phyloP scores from a whole-genome alignment of 805 yeast genomes.

The Vanderwaltozyma yarrowii region DNA sequence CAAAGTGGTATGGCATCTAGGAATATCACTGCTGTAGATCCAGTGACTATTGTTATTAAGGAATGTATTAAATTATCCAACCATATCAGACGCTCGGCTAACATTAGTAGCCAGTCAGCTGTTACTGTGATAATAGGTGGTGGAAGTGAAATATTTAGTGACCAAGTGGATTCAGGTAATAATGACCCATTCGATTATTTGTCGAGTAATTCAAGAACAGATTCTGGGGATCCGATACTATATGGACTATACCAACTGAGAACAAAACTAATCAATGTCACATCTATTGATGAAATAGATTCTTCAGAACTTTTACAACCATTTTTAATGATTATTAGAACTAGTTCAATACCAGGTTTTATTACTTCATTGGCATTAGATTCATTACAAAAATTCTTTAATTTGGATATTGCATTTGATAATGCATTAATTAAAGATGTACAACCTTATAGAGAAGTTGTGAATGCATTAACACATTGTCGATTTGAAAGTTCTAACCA shows the following conservation, averaged over 20 bases:
- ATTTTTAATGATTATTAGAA: constrained; percentile 69
- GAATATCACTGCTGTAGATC: constrained; percentile 42
- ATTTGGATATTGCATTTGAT: constrained; percentile 51
- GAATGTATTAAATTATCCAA: constrained; percentile 82
- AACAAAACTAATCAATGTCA: constrained; percentile 50
- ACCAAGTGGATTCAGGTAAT: constrained; percentile 29
- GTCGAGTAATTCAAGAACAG: constrained; percentile 24
- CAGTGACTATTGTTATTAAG: constrained; percentile 71
- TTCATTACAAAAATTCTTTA: constrained; percentile 63
- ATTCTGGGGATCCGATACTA: constrained; percentile 46
- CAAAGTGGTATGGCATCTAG: neutral
- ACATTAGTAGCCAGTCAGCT: constrained; percentile 54
- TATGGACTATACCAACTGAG: constrained; percentile 74
- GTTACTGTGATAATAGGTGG: constrained; percentile 81
- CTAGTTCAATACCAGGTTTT: constrained; percentile 76
- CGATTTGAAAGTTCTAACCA: constrained; percentile 93
- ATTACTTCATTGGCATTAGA: constrained; percentile 75
- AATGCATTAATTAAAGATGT: constrained; percentile 50
- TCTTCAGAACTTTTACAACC: constrained; percentile 74
- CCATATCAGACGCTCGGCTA: constrained; percentile 80
- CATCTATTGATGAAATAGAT: constrained; percentile 47
- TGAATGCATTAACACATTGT: constrained; percentile 74
- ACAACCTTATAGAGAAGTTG: constrained; percentile 36
- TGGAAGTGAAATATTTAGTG: constrained; percentile 41
- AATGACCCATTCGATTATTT: constrained; percentile 25